A percentile compares a stretch with the other conserved stretches of the same genome.
These are phyloP conservation scores for Argentina anserina DNA, from an alignment of 306 rosid species.

Conservation along the genomic window DNA sequence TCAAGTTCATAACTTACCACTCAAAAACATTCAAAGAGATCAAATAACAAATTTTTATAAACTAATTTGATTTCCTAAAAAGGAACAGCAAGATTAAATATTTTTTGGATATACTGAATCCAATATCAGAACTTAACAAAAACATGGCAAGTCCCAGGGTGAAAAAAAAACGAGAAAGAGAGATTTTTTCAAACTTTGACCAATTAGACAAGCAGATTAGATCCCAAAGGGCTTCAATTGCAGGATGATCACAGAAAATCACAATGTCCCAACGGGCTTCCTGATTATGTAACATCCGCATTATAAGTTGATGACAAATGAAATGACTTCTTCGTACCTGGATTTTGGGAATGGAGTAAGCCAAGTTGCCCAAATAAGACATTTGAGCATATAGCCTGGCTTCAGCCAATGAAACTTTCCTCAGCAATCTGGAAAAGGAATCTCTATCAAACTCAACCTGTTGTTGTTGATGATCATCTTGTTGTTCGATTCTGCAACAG, in stretches of 20 bases:
- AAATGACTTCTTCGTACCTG: slow-evolving; percentile 38
- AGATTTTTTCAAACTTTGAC: background rate
- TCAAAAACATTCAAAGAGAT: background rate
- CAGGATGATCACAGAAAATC: background rate
- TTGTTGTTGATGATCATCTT: slow-evolving; percentile 32
- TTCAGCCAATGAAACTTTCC: slow-evolving; percentile 75
- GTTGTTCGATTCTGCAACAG: slow-evolving; percentile 43
- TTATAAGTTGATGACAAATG: background rate
- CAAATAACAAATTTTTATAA: background rate
- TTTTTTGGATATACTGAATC: background rate
- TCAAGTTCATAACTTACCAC: background rate
- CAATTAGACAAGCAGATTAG: background rate
- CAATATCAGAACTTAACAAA: slow-evolving; percentile 14
- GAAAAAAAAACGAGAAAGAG: background rate
- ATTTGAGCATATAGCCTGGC: slow-evolving; percentile 76
- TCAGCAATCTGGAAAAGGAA: slow-evolving; percentile 67
- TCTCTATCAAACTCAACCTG: slow-evolving; percentile 50
- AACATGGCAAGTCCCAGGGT: background rate
- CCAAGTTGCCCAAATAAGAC: slow-evolving; percentile 80
- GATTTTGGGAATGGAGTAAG: slow-evolving; percentile 66
- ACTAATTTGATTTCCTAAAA: background rate
- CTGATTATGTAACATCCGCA: background rate
- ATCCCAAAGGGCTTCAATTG: background rate
- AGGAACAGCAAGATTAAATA: background rate
- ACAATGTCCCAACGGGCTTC: background rate